phyloP scores from a whole-genome alignment of 305 asterid species.

The Striga hermonthica region DNA sequence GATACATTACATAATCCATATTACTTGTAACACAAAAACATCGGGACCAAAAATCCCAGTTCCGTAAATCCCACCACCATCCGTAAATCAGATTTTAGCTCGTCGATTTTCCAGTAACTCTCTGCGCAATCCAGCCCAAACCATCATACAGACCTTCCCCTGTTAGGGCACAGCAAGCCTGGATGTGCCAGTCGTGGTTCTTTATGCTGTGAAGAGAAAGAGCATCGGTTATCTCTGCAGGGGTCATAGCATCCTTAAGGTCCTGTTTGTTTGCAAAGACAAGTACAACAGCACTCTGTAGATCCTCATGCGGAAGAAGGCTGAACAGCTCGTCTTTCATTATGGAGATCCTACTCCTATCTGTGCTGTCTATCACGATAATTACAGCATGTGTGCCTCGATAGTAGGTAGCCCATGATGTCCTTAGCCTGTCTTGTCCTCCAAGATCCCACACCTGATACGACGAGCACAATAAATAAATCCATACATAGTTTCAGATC shows the following conservation, averaged over 20 bases:
- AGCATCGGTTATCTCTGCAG: conserved; percentile 93
- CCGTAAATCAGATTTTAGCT: conserved; percentile 38
- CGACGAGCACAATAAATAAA: background rate
- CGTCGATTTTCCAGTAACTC: conserved; percentile 73
- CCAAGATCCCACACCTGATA: conserved; percentile 97
- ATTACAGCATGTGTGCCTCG: conserved; percentile 92
- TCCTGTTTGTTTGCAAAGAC: conserved; percentile 93
- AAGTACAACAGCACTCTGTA: conserved; percentile 73
- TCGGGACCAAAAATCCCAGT: too few relatives aligned
- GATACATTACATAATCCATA: too few relatives aligned
- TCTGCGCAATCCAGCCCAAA: conserved; percentile 90
- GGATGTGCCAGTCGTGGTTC: conserved; percentile 97
- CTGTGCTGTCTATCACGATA: conserved; percentile 88
- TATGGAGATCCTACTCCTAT: conserved; percentile 80
- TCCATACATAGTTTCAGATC: too few relatives aligned
- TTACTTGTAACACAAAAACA: too few relatives aligned
- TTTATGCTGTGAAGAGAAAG: conserved; percentile 92
- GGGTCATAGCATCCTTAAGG: conserved; percentile 89
- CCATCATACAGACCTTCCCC: conserved; percentile 96
- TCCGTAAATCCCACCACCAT: background rate
- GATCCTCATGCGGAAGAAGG: conserved; percentile 82
- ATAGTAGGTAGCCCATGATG: conserved; percentile 94
- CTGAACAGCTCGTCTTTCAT: conserved; percentile 84
- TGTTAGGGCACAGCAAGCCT: conserved; percentile 86
- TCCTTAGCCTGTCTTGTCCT: conserved; percentile 92